Evolutionary conservation across 176 grass and related monocot species (phyloP).

Genomic region (Chloris gayana): DNA sequence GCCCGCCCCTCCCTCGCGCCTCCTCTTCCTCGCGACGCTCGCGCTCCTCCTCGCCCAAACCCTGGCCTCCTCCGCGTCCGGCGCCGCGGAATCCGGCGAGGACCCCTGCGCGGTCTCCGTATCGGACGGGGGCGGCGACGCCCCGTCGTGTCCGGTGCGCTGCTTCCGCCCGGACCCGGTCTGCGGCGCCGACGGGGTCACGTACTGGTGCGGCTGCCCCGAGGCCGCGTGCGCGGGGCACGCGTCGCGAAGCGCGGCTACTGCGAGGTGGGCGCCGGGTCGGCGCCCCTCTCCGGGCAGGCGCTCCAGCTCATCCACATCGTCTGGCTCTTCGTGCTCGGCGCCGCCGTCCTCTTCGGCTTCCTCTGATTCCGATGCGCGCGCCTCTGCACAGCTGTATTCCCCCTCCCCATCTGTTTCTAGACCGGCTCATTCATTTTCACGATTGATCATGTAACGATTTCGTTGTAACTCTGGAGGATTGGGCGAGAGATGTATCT

Average conservation of each 20-base stretch:
- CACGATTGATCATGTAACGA: neutral
- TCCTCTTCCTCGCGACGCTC: conserved; percentile 33
- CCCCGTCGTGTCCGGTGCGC: conserved; percentile 56
- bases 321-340: conserved; percentile 92
- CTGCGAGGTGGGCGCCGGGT: conserved; percentile 74
- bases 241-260: conserved; percentile 66
- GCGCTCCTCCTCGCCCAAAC: conserved; percentile 46
- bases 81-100: conserved; percentile 15
- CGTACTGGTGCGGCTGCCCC: conserved; percentile 87
- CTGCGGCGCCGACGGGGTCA: conserved; percentile 77
- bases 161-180: conserved; percentile 90
- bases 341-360: conserved; percentile 80
- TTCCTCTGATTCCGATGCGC: conserved; percentile 73
- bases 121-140: conserved; percentile 39
- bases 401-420: neutral
- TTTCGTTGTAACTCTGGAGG: conserved; percentile 30
- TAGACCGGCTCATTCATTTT: neutral
- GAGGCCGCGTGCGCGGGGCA: conserved; percentile 80
- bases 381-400: neutral
- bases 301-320: conserved; percentile 87
- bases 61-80: conserved; percentile 48
- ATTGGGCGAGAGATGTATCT: conserved; percentile 15
- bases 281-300: conserved; percentile 74
- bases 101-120: conserved; percentile 49
- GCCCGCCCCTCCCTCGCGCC: neutral